phyloP scores from a whole-genome alignment of 2,329 filamentous ascomycete species.

The Monosporascus sp. region DNA sequence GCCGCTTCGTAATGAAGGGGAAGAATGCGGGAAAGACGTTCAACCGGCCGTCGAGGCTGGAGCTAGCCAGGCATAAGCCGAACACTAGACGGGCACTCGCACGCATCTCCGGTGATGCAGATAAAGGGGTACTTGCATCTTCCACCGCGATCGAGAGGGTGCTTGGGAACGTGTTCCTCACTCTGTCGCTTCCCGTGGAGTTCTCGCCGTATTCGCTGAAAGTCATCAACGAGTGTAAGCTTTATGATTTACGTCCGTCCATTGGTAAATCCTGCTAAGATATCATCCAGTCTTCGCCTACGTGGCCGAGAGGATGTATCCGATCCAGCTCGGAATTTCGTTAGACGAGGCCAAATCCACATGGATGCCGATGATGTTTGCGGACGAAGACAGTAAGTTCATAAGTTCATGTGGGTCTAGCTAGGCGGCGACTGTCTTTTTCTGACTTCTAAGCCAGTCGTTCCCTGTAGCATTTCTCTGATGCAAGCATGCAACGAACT shows the following conservation, averaged over 20 bases:
- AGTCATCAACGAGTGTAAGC: neutral
- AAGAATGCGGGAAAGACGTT: neutral
- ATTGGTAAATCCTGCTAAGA: neutral
- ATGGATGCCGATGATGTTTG: neutral
- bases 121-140: neutral
- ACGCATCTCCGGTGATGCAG: neutral
- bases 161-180: neutral
- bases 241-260: neutral
- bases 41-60: neutral
- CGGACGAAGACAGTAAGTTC: neutral
- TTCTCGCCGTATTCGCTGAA: neutral
- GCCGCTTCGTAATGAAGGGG: neutral
- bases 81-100: neutral
- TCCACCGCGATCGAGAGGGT: neutral
- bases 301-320: neutral
- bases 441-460: neutral
- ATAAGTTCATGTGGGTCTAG: neutral
- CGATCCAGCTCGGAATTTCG: neutral
- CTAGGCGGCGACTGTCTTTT: neutral
- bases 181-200: neutral
- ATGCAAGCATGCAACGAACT: neutral
- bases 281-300: neutral
- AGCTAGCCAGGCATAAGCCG: neutral
- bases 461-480: neutral
- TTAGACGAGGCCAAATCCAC: neutral